These are phyloP conservation scores for Lactifluus subvellereus DNA, from an alignment of 768 basidiomycete species.

Conservation along the genomic window DNA sequence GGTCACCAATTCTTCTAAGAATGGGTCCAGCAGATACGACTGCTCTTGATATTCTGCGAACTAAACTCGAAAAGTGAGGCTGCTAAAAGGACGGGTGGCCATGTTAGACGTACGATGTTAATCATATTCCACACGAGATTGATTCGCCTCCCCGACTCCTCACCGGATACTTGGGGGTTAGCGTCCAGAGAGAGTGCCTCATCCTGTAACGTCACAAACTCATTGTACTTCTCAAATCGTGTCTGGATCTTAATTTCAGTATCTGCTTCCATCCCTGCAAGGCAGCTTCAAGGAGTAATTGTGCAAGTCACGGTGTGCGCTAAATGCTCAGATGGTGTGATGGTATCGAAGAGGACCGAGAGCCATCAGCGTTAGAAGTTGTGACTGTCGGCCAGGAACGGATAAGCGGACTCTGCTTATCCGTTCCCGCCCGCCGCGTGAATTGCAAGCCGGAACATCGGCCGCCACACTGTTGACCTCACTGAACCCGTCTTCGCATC, in stretches of 20 bases:
- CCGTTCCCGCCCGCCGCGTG: no score
- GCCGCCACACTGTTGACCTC: no score
- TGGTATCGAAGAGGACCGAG: neutral
- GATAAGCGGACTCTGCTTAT: no score
- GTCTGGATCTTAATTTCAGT: slow-evolving; percentile 42
- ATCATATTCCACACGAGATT: slow-evolving; percentile 10
- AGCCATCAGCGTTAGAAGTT: no score
- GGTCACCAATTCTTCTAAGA: slow-evolving; percentile 67
- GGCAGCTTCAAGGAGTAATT: neutral
- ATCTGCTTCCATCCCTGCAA: slow-evolving; percentile 32
- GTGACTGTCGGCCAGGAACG: no score
- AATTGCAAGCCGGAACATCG: no score
- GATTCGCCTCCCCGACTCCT: slow-evolving; percentile 12
- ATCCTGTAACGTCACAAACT: slow-evolving; percentile 50
- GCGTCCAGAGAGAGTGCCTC: slow-evolving; percentile 46
- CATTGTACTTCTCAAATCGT: slow-evolving; percentile 53
- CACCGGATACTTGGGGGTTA: slow-evolving; percentile 32
- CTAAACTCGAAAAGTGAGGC: slow-evolving; percentile 37
- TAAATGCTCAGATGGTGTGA: neutral
- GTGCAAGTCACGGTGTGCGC: neutral
- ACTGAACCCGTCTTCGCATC: no score
- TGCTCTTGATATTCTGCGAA: slow-evolving; percentile 90
- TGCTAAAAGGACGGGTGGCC: neutral
- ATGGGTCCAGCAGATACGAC: slow-evolving; percentile 86
- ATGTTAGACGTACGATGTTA: slow-evolving; percentile 7